These are phyloP conservation scores for Saturnispora galanensis DNA, from an alignment of 805 yeast species.

Conservation along the genomic window DNA sequence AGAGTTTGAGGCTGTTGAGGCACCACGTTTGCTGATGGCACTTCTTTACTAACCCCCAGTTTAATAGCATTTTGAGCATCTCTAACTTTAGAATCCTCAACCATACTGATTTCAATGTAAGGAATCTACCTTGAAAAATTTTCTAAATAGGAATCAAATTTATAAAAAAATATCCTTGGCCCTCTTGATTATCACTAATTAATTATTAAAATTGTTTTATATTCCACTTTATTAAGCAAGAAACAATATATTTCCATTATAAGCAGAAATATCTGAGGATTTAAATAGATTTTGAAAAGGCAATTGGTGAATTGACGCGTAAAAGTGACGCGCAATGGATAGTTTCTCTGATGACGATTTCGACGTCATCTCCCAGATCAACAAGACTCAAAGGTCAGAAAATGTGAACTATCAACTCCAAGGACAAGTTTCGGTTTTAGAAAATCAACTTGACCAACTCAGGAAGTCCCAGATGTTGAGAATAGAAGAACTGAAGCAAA, in stretches of 20 bases:
- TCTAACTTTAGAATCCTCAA: conserved; percentile 39
- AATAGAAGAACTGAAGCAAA: conserved; percentile 29
- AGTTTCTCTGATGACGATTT: conserved; percentile 26
- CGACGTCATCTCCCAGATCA: conserved; percentile 15
- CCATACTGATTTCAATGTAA: conserved; percentile 24
- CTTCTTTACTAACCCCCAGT: conserved; percentile 16
- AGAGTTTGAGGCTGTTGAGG: conserved; percentile 81
- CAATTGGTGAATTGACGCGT: no score
- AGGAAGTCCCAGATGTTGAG: conserved; percentile 30
- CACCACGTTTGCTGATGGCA: conserved; percentile 56
- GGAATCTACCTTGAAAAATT: background rate
- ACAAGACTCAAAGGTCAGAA: background rate
- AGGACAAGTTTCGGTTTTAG: conserved; percentile 75
- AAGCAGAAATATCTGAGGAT: no score
- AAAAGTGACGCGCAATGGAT: conserved; percentile 12
- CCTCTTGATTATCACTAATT: background rate
- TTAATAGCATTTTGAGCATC: conserved; percentile 27
- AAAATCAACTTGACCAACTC: conserved; percentile 49
- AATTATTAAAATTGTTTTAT: background rate
- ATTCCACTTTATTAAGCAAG: no score
- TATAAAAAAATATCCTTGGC: background rate
- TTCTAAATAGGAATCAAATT: background rate
- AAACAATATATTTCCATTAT: no score
- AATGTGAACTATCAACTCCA: conserved; percentile 37
- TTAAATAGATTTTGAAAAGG: no score